Evolutionary conservation across 768 basidiomycete species (phyloP).

Genomic region (Suillus fuscotomentosus): DNA sequence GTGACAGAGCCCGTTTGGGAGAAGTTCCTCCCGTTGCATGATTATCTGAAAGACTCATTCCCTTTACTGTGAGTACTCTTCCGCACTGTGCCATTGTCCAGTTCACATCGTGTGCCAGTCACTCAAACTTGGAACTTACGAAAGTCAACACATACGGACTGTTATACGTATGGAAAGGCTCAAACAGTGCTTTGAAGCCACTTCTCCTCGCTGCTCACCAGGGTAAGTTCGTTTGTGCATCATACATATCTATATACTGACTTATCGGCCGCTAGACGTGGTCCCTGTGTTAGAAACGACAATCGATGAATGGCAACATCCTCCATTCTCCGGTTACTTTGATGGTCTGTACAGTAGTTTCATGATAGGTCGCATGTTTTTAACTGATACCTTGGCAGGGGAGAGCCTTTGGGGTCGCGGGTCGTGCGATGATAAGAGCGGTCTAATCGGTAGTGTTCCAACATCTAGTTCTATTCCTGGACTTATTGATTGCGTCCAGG

Average conservation of each 20-base stretch:
- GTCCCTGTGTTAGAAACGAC: conserved; percentile 58
- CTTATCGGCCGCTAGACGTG: conserved; percentile 41
- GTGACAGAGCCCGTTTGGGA: conserved; percentile 56
- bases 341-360: conserved; percentile 37
- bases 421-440: conserved; percentile 69
- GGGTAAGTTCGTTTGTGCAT: conserved; percentile 29
- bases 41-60: conserved; percentile 56
- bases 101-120: conserved; percentile 35
- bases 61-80: conserved; percentile 49
- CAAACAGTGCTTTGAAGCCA: conserved; percentile 54
- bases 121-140: conserved; percentile 34
- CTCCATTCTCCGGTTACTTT: conserved; percentile 57
- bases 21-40: conserved; percentile 51
- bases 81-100: conserved; percentile 34
- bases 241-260: not conserved
- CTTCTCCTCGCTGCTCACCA: conserved; percentile 68
- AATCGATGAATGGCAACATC: conserved; percentile 50
- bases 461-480: not conserved
- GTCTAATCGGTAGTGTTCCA: conserved; percentile 37
- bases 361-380: not conserved
- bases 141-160: conserved; percentile 78
- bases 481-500: not conserved
- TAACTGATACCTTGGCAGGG: conserved; percentile 21
- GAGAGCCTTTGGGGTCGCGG: conserved; percentile 74
- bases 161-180: conserved; percentile 72